Conservation (phyloP, 208 protist genomes). For the Trypanosoma theileri region DNA sequence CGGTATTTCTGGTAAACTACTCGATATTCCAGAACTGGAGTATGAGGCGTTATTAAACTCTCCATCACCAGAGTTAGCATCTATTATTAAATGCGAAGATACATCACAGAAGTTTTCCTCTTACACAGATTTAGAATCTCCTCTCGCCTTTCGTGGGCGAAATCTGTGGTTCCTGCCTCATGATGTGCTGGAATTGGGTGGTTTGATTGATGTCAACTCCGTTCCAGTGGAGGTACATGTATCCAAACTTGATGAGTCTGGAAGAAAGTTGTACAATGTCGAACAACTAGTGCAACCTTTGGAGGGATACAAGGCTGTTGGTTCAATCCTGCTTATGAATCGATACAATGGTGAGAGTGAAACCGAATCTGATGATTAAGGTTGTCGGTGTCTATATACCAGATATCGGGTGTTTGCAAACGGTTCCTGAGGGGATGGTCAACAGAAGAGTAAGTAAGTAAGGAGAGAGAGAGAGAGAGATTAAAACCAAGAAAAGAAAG, state of each 20-base stretch:
- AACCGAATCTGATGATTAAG: neutral
- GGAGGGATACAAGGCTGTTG: conserved; percentile 42
- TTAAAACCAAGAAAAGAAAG: too few species aligned
- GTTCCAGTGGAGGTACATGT: conserved; percentile 51
- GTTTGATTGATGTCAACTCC: conserved; percentile 77
- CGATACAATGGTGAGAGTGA: neutral
- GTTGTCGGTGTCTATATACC: too few species aligned
- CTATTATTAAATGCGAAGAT: conserved; percentile 13
- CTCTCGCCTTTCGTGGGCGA: conserved; percentile 19
- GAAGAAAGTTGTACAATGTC: conserved; percentile 45
- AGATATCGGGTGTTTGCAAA: too few species aligned
- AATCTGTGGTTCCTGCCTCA: conserved; percentile 71
- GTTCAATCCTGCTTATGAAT: conserved; percentile 9
- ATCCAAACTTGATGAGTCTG: neutral
- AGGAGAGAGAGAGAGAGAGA: too few species aligned
- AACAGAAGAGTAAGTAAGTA: too few species aligned
- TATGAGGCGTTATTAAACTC: conserved; percentile 32
- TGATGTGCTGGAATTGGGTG: conserved; percentile 57
- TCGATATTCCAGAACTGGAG: conserved; percentile 34
- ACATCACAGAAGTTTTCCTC: conserved; percentile 1
- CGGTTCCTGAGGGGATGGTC: too few species aligned
- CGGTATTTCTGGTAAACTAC: conserved; percentile 44
- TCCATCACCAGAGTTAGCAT: conserved; percentile 12
- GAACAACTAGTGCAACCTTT: conserved; percentile 47
- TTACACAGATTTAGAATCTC: conserved; percentile 21